phyloP scores from a whole-genome alignment of 192 early-diverging fungal species.

The Mortierella hygrophila region DNA sequence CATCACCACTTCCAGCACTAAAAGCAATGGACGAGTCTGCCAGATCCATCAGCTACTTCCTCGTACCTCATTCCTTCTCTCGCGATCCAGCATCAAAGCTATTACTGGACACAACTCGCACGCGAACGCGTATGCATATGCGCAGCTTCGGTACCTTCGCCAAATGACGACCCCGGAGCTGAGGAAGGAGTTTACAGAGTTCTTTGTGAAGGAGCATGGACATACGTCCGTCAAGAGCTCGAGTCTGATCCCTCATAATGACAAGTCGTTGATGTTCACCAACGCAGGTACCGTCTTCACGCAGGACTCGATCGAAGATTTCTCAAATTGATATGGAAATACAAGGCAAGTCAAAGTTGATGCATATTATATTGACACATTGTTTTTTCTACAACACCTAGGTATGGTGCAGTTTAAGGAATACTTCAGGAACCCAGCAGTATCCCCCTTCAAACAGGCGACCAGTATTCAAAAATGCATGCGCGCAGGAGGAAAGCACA shows the following conservation, averaged over 20 bases:
- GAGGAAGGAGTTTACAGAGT: constrained; percentile 58
- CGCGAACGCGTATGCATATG: neutral
- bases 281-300: constrained; percentile 62
- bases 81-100: neutral
- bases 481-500: constrained; percentile 71
- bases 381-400: constrained; percentile 2
- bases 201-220: constrained; percentile 58
- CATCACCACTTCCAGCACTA: neutral
- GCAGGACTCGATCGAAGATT: neutral
- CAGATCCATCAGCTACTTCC: neutral
- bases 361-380: neutral
- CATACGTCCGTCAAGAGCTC: constrained; percentile 60
- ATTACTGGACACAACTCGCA: neutral
- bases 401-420: constrained; percentile 74
- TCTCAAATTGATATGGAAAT: neutral
- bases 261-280: constrained; percentile 69
- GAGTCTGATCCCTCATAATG: constrained; percentile 68
- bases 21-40: neutral
- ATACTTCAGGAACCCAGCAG: constrained; percentile 63
- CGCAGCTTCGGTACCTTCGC: constrained; percentile 29
- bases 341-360: neutral
- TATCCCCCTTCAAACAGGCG: constrained; percentile 61
- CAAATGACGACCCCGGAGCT: constrained; percentile 61
- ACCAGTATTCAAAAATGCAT: constrained; percentile 68
- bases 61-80: neutral